Conservation (phyloP, 2,329 filamentous ascomycete species). For the Diaporthe sp. region DNA sequence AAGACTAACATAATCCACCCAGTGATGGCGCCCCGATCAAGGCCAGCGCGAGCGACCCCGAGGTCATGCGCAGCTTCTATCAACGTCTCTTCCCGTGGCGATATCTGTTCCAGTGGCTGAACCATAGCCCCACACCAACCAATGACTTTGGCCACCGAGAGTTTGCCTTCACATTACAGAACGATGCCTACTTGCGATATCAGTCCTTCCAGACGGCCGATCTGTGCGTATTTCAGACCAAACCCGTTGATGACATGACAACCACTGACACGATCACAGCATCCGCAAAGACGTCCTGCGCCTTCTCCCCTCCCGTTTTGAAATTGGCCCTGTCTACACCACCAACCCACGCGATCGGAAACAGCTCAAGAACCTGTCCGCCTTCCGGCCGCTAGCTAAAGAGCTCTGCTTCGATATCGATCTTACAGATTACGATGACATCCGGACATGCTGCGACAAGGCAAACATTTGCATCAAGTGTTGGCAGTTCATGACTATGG, state of each 20-base stretch:
- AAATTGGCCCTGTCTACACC: conserved; percentile 97
- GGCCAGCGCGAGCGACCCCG: conserved; percentile 75
- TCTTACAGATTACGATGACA: conserved; percentile 98
- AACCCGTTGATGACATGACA: background rate
- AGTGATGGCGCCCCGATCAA: conserved; percentile 54
- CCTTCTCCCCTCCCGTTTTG: conserved; percentile 92
- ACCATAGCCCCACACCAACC: conserved; percentile 87
- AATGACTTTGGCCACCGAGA: conserved; percentile 94
- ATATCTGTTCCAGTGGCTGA: conserved; percentile 96
- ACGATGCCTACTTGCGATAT: conserved; percentile 93
- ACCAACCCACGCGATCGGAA: conserved; percentile 96
- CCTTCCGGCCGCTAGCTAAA: conserved; percentile 90
- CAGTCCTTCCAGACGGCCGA: conserved; percentile 74
- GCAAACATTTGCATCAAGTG: conserved; percentile 95
- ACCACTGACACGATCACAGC: conserved; percentile 53
- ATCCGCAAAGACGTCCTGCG: conserved; percentile 92
- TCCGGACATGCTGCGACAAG: conserved; percentile 93
- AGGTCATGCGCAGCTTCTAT: conserved; percentile 94
- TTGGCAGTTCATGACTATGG: conserved; percentile 98
- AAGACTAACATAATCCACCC: conserved; percentile 41
- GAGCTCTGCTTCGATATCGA: conserved; percentile 99
- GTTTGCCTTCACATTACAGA: conserved; percentile 95
- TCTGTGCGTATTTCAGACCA: conserved; percentile 53
- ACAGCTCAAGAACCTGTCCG: conserved; percentile 80
- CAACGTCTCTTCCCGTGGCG: conserved; percentile 95